Evolutionary conservation across 805 yeast species (phyloP), one percentile per base, ranked within the genome.

Genomic region (Suhomyces sp.): DNA sequence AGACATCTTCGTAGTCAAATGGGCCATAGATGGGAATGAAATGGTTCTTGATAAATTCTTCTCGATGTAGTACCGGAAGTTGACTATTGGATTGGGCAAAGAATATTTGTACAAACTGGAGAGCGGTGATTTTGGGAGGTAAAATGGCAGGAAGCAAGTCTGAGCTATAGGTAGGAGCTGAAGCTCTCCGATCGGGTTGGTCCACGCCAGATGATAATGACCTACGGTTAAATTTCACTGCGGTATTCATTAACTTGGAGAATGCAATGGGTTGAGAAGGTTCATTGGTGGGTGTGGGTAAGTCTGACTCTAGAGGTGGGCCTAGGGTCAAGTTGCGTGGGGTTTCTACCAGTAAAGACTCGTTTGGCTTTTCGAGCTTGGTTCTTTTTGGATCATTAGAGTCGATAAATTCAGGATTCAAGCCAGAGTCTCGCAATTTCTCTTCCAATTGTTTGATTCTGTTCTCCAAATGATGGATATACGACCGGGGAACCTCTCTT

Each of bases 71-170:
- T 4, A 90, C 70, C 0, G 97, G 96, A 18, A 86, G 57, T 55
- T 88, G 96, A 2, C 95, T 69, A 53, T 90, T 88, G 11, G 90
- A 76, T 48, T 83, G 88, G 14, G 83, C 77, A 52, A 90, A 90
- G 54, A 74, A 88, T 2, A 76, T 66, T 23, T 77, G 70, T 6
- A 88, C 51, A 28, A 84, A 70, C 33, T 70, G 66, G 49, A 83
- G 78, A 0, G 96, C 96, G 20, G 78, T 73, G 15, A 68, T 63
- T 48, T 85, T 86, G 1, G 84, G 72, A 1, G 95, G 93, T 15
- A 90, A 62, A 8, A 73, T 51, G 0, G 81, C 79, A 0, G 77
- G 71, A 11, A 51, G 47, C 4, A 50, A 33, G 11, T 46, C 47
- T 1, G 54, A 46, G n/a, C n/a, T n/a, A n/a, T n/a, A n/a, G 14